A percentile compares a stretch with the other conserved stretches of the same genome.
Conservation (phyloP, 148 eudicot genomes). For the Chenopodium formosanum region DNA sequence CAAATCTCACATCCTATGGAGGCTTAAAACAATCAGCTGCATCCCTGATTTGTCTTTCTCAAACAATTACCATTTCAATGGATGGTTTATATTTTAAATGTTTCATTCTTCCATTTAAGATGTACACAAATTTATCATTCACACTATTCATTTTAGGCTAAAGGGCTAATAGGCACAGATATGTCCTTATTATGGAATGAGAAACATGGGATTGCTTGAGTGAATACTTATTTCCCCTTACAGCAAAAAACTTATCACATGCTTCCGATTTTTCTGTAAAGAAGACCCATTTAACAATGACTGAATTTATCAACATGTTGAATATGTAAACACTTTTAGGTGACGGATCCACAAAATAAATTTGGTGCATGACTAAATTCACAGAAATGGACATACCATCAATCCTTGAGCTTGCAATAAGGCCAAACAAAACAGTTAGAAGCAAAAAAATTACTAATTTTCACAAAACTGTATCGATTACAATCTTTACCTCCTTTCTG, state of each 20-base stretch:
- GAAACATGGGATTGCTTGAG: not conserved
- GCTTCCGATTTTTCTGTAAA: not conserved
- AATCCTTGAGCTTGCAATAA: not conserved
- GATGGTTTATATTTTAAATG: too few relatives aligned
- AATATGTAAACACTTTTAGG: not conserved
- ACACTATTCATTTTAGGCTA: not conserved
- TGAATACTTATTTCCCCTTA: not conserved
- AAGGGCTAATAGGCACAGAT: not conserved
- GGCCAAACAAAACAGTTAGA: not conserved
- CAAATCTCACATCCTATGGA: not conserved
- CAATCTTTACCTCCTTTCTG: constrained; percentile 75
- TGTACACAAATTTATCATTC: not conserved
- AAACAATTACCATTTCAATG: too few relatives aligned
- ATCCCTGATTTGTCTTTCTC: not conserved
- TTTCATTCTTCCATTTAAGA: too few relatives aligned
- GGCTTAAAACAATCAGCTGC: not conserved
- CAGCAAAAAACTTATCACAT: not conserved
- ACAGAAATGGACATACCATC: not conserved
- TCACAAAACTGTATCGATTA: constrained; percentile 1
- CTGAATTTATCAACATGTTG: not conserved
- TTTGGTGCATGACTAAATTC: not conserved
- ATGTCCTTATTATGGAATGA: not conserved
- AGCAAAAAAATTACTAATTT: not conserved
- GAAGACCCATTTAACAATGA: not conserved
- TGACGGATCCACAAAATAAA: not conserved